phyloP scores from a whole-genome alignment of 73 alveolate genomes.

The Breviolum minutum region DNA sequence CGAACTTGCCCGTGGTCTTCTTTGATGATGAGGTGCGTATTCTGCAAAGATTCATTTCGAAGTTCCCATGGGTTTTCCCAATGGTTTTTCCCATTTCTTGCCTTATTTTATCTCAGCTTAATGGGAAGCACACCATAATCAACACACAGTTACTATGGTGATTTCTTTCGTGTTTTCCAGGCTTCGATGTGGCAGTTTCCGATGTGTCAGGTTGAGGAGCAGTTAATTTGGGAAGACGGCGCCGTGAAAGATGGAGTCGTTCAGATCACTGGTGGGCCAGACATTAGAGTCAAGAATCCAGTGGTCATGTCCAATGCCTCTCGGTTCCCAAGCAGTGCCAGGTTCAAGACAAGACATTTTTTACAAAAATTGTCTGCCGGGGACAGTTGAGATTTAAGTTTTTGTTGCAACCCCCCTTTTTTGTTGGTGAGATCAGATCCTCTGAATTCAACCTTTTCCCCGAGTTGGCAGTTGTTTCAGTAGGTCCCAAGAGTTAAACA shows the following conservation, averaged over 20 bases:
- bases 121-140: too few species aligned
- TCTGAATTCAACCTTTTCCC: background rate
- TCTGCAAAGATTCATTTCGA: background rate
- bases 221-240: constrained; percentile 40
- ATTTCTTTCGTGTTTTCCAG: too few species aligned
- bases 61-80: too few species aligned
- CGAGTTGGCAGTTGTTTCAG: background rate
- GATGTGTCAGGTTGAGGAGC: background rate
- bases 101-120: background rate
- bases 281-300: constrained; percentile 57
- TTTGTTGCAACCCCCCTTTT: background rate
- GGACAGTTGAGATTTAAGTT: background rate
- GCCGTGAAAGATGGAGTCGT: constrained; percentile 38
- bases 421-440: background rate
- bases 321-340: background rate
- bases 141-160: too few species aligned
- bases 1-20: constrained; percentile 54
- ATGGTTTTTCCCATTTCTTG: too few species aligned
- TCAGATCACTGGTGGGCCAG: constrained; percentile 24
- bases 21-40: constrained; percentile 69
- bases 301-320: constrained; percentile 79
- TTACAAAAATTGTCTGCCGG: background rate
- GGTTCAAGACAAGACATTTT: too few species aligned
- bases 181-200: too few species aligned
- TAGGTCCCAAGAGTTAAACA: too few species aligned